Evolutionary conservation across 208 protist species (phyloP).

Genomic region (Trypanosoma scelopori): DNA sequence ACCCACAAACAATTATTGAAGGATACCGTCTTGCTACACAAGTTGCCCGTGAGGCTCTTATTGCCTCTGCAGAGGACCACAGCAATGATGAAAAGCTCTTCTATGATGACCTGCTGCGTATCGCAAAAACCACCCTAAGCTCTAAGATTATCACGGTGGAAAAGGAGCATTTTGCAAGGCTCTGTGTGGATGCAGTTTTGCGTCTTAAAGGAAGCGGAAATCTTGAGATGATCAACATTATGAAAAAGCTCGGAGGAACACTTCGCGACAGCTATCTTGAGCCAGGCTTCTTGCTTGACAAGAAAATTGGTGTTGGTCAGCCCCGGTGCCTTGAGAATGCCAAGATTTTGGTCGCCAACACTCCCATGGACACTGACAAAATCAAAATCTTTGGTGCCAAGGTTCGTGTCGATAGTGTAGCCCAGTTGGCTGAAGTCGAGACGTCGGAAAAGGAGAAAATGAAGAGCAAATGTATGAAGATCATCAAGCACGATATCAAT

Average conservation of each 20-base stretch:
- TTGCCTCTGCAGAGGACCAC: constrained; percentile 79
- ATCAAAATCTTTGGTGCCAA: constrained; percentile 98
- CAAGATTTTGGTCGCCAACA: constrained; percentile 99
- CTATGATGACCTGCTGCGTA: constrained; percentile 97
- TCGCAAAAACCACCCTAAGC: constrained; percentile 99
- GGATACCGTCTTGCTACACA: constrained; percentile 88
- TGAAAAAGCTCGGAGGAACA: constrained; percentile 98
- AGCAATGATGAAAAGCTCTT: constrained; percentile 89
- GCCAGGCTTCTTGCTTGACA: constrained; percentile 99
- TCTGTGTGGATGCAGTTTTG: constrained; percentile 99
- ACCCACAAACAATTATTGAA: constrained; percentile 98
- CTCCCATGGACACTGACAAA: constrained; percentile 99
- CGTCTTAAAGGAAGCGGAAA: constrained; percentile 93
- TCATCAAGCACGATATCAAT: constrained; percentile 96
- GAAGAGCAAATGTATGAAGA: constrained; percentile 96
- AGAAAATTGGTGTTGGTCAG: constrained; percentile 99
- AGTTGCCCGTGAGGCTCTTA: constrained; percentile 86
- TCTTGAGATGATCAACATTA: constrained; percentile 99
- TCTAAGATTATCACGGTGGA: constrained; percentile 98
- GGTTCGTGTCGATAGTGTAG: constrained; percentile 94
- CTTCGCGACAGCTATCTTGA: constrained; percentile 99
- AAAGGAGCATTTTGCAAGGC: constrained; percentile 98
- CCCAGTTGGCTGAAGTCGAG: constrained; percentile 98
- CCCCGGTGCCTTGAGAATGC: constrained; percentile 97
- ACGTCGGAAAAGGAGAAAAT: constrained; percentile 97